phyloP scores from a whole-genome alignment of 2,329 filamentous ascomycete species.

The Penicillium hesseltinei region DNA sequence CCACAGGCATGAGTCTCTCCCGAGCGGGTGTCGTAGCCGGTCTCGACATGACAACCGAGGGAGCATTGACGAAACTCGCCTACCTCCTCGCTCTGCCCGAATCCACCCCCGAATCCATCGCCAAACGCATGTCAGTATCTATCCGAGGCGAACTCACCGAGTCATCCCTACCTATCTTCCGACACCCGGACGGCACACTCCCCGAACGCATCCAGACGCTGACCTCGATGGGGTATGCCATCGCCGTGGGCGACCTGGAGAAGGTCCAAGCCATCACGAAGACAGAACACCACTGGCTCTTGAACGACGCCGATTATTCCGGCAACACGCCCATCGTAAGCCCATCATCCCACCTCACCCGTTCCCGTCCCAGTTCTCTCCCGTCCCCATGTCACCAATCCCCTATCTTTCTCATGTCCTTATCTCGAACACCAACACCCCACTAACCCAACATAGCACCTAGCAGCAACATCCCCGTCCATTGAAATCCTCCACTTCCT shows the following conservation, averaged over 20 bases:
- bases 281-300: constrained; percentile 63
- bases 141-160: constrained; percentile 85
- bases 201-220: constrained; percentile 63
- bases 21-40: constrained; percentile 85
- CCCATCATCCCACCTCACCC: not conserved
- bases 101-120: constrained; percentile 64
- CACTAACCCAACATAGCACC: constrained; percentile 41
- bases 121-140: constrained; percentile 68
- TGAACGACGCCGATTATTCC: constrained; percentile 76
- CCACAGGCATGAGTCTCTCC: constrained; percentile 72
- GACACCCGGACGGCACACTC: constrained; percentile 64
- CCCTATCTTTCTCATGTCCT: not conserved
- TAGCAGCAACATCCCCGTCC: constrained; percentile 57
- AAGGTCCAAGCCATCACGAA: constrained; percentile 67
- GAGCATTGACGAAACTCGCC: constrained; percentile 84
- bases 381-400: not conserved
- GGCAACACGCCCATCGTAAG: constrained; percentile 65
- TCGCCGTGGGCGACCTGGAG: constrained; percentile 66
- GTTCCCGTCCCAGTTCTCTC: not conserved
- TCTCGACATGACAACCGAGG: constrained; percentile 84
- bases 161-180: constrained; percentile 68
- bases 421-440: not conserved
- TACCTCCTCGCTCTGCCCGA: constrained; percentile 73
- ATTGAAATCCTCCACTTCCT: constrained; percentile 56
- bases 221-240: constrained; percentile 75